These are phyloP conservation scores for Nymphaea colorata DNA, from an alignment of 164 flowering plant genomes.

Conservation along the genomic window DNA sequence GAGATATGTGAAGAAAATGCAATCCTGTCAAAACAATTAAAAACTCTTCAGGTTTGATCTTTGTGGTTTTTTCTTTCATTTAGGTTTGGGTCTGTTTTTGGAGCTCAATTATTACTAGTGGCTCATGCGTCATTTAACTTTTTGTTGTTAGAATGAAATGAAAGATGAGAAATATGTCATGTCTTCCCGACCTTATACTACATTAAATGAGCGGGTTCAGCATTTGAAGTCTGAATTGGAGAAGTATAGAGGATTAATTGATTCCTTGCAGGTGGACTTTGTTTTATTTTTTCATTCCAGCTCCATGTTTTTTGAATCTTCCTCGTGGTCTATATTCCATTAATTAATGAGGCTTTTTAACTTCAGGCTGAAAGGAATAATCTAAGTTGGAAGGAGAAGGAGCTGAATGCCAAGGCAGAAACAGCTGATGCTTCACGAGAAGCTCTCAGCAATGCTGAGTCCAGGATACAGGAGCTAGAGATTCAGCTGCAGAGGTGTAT, in stretches of 20 bases:
- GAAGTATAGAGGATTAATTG: slow-evolving; percentile 51
- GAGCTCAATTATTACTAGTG: neutral
- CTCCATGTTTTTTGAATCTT: neutral
- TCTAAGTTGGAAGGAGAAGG: slow-evolving; percentile 73
- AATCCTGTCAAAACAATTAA: slow-evolving; percentile 48
- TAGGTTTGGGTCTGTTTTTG: too few species aligned
- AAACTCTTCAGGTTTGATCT: slow-evolving; percentile 62
- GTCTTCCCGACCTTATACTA: slow-evolving; percentile 56
- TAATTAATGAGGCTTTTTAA: neutral
- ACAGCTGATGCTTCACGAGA: slow-evolving; percentile 38
- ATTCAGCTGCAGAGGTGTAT: slow-evolving; percentile 49
- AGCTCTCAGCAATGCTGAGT: slow-evolving; percentile 28
- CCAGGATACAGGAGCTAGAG: slow-evolving; percentile 57
- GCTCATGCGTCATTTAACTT: neutral
- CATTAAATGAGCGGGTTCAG: slow-evolving; percentile 68
- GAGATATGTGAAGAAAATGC: slow-evolving; percentile 59
- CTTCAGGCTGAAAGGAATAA: slow-evolving; percentile 69
- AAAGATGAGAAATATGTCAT: slow-evolving; percentile 60
- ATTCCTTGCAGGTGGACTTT: slow-evolving; percentile 52
- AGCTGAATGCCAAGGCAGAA: slow-evolving; percentile 45
- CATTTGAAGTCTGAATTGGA: slow-evolving; percentile 71
- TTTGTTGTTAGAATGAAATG: slow-evolving; percentile 51
- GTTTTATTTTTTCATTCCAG: neutral
- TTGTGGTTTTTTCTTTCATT: neutral
- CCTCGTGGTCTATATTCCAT: neutral